Conservation (phyloP, 257 asterid genomes). For the Nicotiana tabacum region DNA sequence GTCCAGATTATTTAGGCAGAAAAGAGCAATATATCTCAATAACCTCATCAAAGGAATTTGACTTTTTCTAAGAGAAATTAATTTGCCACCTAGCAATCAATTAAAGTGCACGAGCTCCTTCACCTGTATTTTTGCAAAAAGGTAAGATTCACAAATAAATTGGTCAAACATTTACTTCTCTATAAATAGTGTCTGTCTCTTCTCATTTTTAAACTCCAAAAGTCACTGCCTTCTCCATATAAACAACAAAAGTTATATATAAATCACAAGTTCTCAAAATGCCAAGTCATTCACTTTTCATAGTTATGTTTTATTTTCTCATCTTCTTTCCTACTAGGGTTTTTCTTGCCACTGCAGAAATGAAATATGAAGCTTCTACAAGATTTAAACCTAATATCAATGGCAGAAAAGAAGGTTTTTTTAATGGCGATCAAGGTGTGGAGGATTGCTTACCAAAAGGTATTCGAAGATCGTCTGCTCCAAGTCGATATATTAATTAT, state of each 20-base stretch:
- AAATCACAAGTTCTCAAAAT: background rate
- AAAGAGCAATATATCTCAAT: too few species aligned
- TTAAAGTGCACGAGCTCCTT: conserved; percentile 27
- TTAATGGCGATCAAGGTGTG: conserved; percentile 24
- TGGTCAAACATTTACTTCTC: conserved; percentile 30
- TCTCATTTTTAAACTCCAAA: background rate
- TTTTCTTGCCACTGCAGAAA: background rate
- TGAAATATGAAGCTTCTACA: conserved; percentile 16
- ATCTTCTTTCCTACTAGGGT: background rate
- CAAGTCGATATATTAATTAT: conserved; percentile 53
- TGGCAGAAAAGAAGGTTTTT: background rate
- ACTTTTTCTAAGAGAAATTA: conserved; percentile 7
- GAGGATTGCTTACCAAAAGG: conserved; percentile 69
- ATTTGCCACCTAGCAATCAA: background rate
- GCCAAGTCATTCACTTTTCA: background rate
- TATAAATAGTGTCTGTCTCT: conserved; percentile 16
- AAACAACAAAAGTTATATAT: background rate
- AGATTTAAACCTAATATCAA: conserved; percentile 25
- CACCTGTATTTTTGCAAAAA: conserved; percentile 14
- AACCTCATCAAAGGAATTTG: background rate
- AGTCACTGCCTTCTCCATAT: background rate
- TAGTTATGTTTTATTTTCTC: background rate
- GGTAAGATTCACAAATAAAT: conserved; percentile 12
- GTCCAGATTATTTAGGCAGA: too few species aligned
- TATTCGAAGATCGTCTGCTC: conserved; percentile 48